Conservation (phyloP, 2,329 filamentous ascomycete species). For the Cercospora sp. region DNA sequence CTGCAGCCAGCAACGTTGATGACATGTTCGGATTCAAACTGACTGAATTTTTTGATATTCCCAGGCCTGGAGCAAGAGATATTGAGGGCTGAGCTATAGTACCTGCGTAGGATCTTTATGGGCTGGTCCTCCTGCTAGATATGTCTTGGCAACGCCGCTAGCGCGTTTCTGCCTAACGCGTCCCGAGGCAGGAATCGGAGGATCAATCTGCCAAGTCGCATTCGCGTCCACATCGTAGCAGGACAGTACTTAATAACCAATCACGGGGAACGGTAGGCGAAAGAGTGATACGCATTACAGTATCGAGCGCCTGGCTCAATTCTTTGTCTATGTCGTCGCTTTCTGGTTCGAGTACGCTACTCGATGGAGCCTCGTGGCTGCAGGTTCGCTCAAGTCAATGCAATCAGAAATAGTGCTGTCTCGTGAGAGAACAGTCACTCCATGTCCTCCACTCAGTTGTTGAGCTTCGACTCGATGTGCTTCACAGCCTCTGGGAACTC, state of each 20-base stretch:
- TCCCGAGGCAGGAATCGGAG: background rate
- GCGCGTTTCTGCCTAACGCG: background rate
- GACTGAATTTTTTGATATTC: background rate
- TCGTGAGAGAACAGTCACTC: background rate
- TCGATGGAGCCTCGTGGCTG: background rate
- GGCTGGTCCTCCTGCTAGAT: background rate
- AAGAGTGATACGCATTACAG: background rate
- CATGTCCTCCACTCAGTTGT: background rate
- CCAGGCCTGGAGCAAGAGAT: background rate
- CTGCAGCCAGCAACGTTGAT: background rate
- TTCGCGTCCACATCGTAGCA: background rate
- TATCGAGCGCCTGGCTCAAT: conserved; percentile 8
- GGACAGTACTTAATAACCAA: background rate
- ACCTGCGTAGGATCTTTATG: background rate
- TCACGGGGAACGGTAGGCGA: background rate
- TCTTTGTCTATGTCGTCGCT: conserved; percentile 11
- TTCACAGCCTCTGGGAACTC: conserved; percentile 53
- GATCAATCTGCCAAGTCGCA: background rate
- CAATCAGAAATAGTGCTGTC: background rate
- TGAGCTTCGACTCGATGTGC: conserved; percentile 46
- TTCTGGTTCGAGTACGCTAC: conserved; percentile 3
- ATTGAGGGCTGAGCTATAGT: background rate
- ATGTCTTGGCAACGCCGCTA: background rate
- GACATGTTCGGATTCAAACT: background rate
- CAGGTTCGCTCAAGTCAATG: background rate